A percentile compares a stretch with the other conserved stretches of the same genome.
These are phyloP conservation scores for Backusella morwellensis DNA, from an alignment of 192 early-diverging fungal species.

Conservation along the genomic window DNA sequence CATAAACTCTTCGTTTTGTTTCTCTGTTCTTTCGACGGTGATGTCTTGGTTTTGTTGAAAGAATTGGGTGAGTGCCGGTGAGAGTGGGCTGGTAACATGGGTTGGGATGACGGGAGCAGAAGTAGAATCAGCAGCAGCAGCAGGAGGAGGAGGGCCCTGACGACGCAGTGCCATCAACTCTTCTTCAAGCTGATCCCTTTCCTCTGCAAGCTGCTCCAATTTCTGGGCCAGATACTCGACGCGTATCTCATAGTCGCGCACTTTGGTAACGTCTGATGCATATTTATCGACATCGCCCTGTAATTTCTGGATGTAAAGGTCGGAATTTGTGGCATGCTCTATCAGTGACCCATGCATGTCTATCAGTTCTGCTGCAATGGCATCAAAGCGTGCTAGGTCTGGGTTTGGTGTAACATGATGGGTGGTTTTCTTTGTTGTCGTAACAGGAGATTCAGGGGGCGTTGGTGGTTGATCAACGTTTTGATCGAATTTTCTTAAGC, in stretches of 20 bases:
- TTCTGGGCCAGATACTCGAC: conserved; percentile 29
- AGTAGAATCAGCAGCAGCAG: background rate
- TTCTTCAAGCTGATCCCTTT: conserved; percentile 18
- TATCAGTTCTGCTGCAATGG: conserved; percentile 5
- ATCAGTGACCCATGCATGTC: conserved; percentile 9
- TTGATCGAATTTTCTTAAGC: background rate
- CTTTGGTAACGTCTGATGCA: conserved; percentile 16
- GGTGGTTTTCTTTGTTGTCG: background rate
- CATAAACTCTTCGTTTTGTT: conserved; percentile 17
- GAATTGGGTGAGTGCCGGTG: background rate
- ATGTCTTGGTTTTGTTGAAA: background rate
- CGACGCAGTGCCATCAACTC: background rate
- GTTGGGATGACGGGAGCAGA: background rate
- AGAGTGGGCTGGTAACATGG: background rate
- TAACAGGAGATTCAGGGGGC: background rate
- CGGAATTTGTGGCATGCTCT: background rate
- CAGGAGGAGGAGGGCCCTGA: background rate
- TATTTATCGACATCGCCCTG: conserved; percentile 17
- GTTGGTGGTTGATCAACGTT: background rate
- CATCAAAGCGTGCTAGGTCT: conserved; percentile 8
- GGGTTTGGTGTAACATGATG: background rate
- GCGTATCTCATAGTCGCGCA: conserved; percentile 27
- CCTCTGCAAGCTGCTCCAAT: conserved; percentile 25
- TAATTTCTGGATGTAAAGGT: conserved; percentile 9
- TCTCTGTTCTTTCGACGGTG: background rate